A percentile compares a stretch with the other conserved stretches of the same genome.
These are phyloP conservation scores for Zarea fungicola DNA, from an alignment of 2,329 filamentous ascomycete genomes.

Conservation along the genomic window DNA sequence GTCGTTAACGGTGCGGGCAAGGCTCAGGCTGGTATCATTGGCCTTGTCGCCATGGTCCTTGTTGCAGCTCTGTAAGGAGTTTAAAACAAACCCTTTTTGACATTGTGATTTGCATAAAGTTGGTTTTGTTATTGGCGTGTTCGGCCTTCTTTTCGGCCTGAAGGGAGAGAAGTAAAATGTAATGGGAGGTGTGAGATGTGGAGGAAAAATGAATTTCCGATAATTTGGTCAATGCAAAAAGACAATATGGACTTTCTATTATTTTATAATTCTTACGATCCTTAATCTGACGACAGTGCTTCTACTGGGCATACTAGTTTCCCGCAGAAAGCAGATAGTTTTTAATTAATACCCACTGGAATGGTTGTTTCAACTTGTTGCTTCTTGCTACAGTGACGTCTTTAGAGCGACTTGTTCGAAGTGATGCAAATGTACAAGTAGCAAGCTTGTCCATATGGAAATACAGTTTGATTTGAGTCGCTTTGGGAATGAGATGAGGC, in stretches of 20 bases:
- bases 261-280: constrained; percentile 54
- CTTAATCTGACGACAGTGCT: constrained; percentile 31
- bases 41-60: constrained; percentile 39
- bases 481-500: no score
- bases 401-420: background rate
- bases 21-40: constrained; percentile 39
- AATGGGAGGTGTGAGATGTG: background rate
- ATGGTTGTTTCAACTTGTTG: constrained; percentile 20
- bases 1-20: constrained; percentile 36
- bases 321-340: background rate
- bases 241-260: constrained; percentile 15
- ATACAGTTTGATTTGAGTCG: no score
- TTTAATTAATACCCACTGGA: constrained; percentile 25
- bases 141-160: no score
- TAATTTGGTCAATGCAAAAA: background rate
- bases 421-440: background rate
- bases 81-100: no score
- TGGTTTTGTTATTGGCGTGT: no score
- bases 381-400: background rate
- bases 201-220: constrained; percentile 3
- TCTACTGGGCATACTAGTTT: background rate
- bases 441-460: no score
- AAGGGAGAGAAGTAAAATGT: no score
- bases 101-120: no score
- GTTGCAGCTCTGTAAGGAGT: constrained; percentile 41